These are phyloP conservation scores for Debaryomycetaceae sp. DNA, from an alignment of 1,139 yeast species.

Conservation along the genomic window DNA sequence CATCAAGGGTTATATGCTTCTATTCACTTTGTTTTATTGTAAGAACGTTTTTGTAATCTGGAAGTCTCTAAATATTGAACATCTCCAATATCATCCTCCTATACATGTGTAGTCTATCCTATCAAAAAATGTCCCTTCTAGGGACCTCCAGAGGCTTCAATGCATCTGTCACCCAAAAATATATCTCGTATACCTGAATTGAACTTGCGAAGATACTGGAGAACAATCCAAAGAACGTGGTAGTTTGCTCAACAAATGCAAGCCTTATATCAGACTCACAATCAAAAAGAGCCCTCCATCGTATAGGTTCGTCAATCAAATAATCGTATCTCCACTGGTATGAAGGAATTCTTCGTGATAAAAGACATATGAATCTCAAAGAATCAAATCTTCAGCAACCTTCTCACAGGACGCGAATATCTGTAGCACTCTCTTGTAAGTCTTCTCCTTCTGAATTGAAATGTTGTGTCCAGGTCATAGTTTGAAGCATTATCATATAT, in stretches of 20 bases:
- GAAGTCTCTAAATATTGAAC: too few relatives aligned
- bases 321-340: not conserved
- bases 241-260: conserved; percentile 26
- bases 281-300: conserved; percentile 10
- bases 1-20: too few relatives aligned
- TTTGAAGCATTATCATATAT: conserved; percentile 32
- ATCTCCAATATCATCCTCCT: too few relatives aligned
- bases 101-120: too few relatives aligned
- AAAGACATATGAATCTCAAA: not conserved
- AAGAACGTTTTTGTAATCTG: too few relatives aligned
- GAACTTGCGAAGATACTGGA: too few relatives aligned
- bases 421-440: conserved; percentile 48
- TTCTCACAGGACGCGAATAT: conserved; percentile 27
- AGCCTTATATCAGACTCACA: conserved; percentile 56
- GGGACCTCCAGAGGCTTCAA: too few relatives aligned
- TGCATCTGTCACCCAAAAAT: too few relatives aligned
- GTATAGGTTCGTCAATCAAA: not conserved
- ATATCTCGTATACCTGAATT: too few relatives aligned
- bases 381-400: too few relatives aligned
- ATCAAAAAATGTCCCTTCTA: too few relatives aligned
- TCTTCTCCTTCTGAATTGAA: conserved; percentile 54
- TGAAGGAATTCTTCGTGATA: not conserved
- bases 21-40: too few relatives aligned
- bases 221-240: conserved; percentile 35
- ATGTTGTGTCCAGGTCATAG: conserved; percentile 21